phyloP scores from a whole-genome alignment of 2,329 filamentous ascomycete genomes.

The Aspergillus alliaceus region DNA sequence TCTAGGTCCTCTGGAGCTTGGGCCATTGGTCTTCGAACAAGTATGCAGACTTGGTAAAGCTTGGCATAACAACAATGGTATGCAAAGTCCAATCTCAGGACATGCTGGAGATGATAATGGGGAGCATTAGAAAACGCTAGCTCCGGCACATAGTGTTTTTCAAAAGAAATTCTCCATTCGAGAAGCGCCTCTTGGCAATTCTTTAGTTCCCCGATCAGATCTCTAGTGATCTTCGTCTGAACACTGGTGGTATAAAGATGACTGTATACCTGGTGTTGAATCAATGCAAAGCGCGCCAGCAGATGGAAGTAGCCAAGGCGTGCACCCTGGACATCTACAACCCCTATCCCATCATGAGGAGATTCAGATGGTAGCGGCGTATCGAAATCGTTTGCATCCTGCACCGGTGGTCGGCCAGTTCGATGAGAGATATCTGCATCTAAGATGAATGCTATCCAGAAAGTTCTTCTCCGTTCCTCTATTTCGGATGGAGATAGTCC shows the following conservation, averaged over 20 bases:
- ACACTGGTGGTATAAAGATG: conserved; percentile 11
- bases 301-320: conserved; percentile 17
- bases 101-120: conserved; percentile 7
- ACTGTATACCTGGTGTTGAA: conserved; percentile 13
- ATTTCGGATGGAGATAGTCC: conserved; percentile 11
- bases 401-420: conserved; percentile 19
- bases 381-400: conserved; percentile 18
- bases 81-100: conserved; percentile 17
- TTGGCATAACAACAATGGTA: conserved; percentile 19
- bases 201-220: conserved; percentile 2
- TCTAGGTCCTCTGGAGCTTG: neutral
- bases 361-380: conserved; percentile 9
- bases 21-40: neutral
- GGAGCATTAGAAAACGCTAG: conserved; percentile 1
- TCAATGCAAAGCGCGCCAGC: conserved; percentile 12
- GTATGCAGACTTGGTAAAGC: conserved; percentile 13
- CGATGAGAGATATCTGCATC: conserved; percentile 23
- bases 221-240: neutral
- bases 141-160: conserved; percentile 3
- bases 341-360: conserved; percentile 12
- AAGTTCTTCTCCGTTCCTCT: conserved; percentile 18
- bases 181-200: conserved; percentile 14
- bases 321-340: conserved; percentile 4
- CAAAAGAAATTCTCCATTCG: conserved; percentile 10
- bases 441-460: conserved; percentile 25